Evolutionary conservation across 2,329 filamentous ascomycete species (phyloP).

Genomic region (Cladorrhinum sp.): DNA sequence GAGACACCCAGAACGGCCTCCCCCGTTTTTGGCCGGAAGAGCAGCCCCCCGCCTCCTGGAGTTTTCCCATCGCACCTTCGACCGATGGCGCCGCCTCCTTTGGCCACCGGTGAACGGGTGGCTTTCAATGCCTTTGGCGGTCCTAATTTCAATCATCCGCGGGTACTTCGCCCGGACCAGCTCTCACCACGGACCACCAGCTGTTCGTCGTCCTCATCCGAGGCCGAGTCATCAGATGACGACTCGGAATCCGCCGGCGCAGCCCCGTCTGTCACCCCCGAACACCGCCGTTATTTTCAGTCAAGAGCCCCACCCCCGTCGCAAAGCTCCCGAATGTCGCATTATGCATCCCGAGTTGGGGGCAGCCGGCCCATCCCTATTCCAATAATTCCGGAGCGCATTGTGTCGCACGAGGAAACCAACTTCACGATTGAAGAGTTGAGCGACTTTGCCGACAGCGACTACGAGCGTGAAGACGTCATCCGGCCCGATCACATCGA

Average conservation of each 20-base stretch:
- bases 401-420: constrained; percentile 19
- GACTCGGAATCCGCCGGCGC: constrained; percentile 18
- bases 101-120: constrained; percentile 29
- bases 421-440: constrained; percentile 45
- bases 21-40: constrained; percentile 32
- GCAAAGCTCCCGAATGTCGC: constrained; percentile 1
- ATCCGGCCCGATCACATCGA: constrained; percentile 48
- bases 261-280: constrained; percentile 24
- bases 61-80: constrained; percentile 23
- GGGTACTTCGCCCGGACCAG: constrained; percentile 34
- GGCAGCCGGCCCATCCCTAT: constrained; percentile 5
- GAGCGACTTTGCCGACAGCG: constrained; percentile 45
- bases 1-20: constrained; percentile 39
- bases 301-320: constrained; percentile 17
- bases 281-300: constrained; percentile 13
- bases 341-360: constrained; percentile 11
- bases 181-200: constrained; percentile 40
- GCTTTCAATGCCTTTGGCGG: constrained; percentile 28
- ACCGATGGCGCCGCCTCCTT: constrained; percentile 29
- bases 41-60: constrained; percentile 23
- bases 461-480: constrained; percentile 41
- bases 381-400: constrained; percentile 8
- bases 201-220: constrained; percentile 30
- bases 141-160: constrained; percentile 33
- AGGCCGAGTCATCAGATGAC: constrained; percentile 26